Base-by-base conservation (phyloP, 257 asterid genomes). In the Rhazya stricta region DNA sequence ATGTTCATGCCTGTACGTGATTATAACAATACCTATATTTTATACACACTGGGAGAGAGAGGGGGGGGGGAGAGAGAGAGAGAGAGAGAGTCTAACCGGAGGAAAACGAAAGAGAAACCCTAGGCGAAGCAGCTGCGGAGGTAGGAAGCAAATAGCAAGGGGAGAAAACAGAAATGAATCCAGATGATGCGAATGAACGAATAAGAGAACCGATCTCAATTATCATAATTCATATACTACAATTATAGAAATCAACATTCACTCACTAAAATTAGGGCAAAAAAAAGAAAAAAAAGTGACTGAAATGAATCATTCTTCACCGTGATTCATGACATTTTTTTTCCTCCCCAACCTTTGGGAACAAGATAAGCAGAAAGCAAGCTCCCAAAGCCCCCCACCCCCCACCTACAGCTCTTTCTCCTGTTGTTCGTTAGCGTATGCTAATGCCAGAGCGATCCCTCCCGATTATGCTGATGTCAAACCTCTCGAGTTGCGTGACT, bases 61-160 rank as follows among this genome's bases (percentile, higher is more conserved):
- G n/a, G n/a, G n/a, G n/a, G n/a, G n/a, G n/a, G n/a, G n/a, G n/a
- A 23, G 19, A 39, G 18, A 45, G 21, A 13, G 16, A 8, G 25
- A 50, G 5, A 53, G 13, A 21, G 27, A 37, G 30, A 51, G 81
- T 79, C 71, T n/a, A n/a, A 91, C 94, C 88, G 68, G 65, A 56
- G 48, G 67, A 71, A 72, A 79, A 72, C 61, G 60, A 39, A 37
- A 62, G 63, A 63, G 83, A 78, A 82, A 81, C 81, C 87, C 88
- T 79, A 57, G 78, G 63, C 72, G 61, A 32, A 77, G 66, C 68
- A 51, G 29, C 77, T 11, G 23, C 2, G 60, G 71, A 53, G 73
- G 74, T 45, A n/a, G 62, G 45, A 34, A 19, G 21, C n/a, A 27
- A 57, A 30, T 46, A 60, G 36, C 3, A 76, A 34, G 75, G n/a